A percentile compares a stretch with the other conserved stretches of the same genome.
Evolutionary conservation across 2,329 filamentous ascomycete species (phyloP).

Genomic region (Neurospora sp.): DNA sequence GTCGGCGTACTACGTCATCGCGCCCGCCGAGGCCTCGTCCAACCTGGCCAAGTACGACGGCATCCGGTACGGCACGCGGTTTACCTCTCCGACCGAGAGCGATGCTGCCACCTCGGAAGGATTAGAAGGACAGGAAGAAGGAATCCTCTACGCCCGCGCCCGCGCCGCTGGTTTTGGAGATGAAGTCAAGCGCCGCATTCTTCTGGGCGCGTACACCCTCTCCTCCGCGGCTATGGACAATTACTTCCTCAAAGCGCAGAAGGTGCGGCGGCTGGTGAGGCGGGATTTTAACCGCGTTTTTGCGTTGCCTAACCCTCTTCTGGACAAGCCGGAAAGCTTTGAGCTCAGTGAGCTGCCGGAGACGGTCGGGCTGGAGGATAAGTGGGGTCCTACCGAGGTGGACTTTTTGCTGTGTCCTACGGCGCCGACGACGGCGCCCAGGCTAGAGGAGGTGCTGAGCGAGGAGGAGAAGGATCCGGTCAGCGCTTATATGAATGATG

Average conservation of each 20-base stretch:
- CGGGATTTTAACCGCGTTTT: slow-evolving; percentile 81
- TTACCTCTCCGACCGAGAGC: slow-evolving; percentile 21
- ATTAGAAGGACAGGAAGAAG: slow-evolving; percentile 26
- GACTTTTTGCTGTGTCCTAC: slow-evolving; percentile 87
- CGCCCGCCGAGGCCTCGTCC: slow-evolving; percentile 88
- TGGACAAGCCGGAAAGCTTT: slow-evolving; percentile 29
- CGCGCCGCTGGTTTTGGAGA: slow-evolving; percentile 67
- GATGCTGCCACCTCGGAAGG: slow-evolving; percentile 33
- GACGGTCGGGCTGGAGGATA: slow-evolving; percentile 39
- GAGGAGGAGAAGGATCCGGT: slow-evolving; percentile 39
- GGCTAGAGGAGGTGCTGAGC: slow-evolving; percentile 35
- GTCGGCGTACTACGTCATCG: slow-evolving; percentile 90
- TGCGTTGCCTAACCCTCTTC: slow-evolving; percentile 56
- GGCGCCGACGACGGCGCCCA: slow-evolving; percentile 50
- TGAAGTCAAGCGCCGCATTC: slow-evolving; percentile 78
- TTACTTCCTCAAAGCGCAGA: slow-evolving; percentile 92
- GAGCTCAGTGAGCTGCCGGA: slow-evolving; percentile 53
- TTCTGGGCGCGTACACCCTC: slow-evolving; percentile 83
- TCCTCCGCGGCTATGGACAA: slow-evolving; percentile 90
- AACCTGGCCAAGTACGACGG: slow-evolving; percentile 97
- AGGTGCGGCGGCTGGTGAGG: slow-evolving; percentile 73
- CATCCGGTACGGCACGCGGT: slow-evolving; percentile 69
- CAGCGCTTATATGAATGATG: slow-evolving; percentile 85
- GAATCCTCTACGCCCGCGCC: slow-evolving; percentile 67
- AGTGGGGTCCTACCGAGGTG: slow-evolving; percentile 53